Evolutionary conservation across 2,329 filamentous ascomycete species (phyloP).

Genomic region (Cadophora malorum): DNA sequence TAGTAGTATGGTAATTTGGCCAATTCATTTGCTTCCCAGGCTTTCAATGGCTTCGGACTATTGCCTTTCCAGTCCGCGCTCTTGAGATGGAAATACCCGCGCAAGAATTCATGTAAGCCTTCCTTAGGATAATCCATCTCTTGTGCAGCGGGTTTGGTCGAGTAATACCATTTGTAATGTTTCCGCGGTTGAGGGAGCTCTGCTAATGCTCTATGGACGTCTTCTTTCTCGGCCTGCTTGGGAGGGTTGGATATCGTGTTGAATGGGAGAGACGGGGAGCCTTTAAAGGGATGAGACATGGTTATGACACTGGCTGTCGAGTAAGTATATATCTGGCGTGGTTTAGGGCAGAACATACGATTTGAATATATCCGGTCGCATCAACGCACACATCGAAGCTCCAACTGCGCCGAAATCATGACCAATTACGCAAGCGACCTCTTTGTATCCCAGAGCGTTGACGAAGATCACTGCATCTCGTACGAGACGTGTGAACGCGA

Average conservation of each 20-base stretch:
- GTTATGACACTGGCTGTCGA: slow-evolving; percentile 53
- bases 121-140: slow-evolving; percentile 57
- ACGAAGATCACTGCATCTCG: slow-evolving; percentile 68
- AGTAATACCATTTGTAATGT: slow-evolving; percentile 74
- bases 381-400: slow-evolving; percentile 63
- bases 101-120: slow-evolving; percentile 64
- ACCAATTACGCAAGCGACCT: slow-evolving; percentile 65
- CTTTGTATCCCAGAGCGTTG: slow-evolving; percentile 63
- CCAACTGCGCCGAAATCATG: slow-evolving; percentile 72
- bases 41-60: slow-evolving; percentile 57
- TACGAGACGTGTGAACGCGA: slow-evolving; percentile 63
- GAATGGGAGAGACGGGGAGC: slow-evolving; percentile 56
- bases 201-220: slow-evolving; percentile 63
- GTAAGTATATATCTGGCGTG: not conserved
- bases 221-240: slow-evolving; percentile 39
- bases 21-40: slow-evolving; percentile 63
- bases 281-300: slow-evolving; percentile 70
- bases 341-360: slow-evolving; percentile 44
- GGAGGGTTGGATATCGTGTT: slow-evolving; percentile 48
- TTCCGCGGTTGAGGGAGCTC: slow-evolving; percentile 63
- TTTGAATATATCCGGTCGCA: slow-evolving; percentile 69
- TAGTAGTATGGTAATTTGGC: slow-evolving; percentile 71
- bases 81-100: slow-evolving; percentile 74
- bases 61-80: slow-evolving; percentile 65
- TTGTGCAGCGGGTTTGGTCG: slow-evolving; percentile 52